These are phyloP conservation scores for Xanthoconium purpureum DNA, from an alignment of 768 basidiomycete species.

Conservation along the genomic window DNA sequence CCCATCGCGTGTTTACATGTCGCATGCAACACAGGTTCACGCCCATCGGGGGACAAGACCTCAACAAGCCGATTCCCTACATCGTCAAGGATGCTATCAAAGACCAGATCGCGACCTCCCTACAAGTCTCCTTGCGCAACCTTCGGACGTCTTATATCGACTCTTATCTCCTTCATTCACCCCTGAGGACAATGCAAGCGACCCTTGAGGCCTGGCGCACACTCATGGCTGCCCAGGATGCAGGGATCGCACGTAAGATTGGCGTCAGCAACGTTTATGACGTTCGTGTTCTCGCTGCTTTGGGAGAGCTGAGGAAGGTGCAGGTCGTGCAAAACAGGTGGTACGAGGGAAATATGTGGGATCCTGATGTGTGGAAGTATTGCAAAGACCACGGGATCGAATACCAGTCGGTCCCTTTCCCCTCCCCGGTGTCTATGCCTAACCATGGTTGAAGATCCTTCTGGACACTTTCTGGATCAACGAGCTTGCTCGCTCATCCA, in stretches of 20 bases:
- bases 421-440: not conserved
- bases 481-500: slow-evolving; percentile 53
- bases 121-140: slow-evolving; percentile 62
- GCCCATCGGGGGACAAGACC: slow-evolving; percentile 69
- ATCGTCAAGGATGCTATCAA: slow-evolving; percentile 49
- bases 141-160: slow-evolving; percentile 74
- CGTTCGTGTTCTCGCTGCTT: slow-evolving; percentile 46
- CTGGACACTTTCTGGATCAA: slow-evolving; percentile 84
- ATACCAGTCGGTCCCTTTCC: slow-evolving; percentile 57
- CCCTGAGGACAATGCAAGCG: slow-evolving; percentile 51
- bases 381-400: slow-evolving; percentile 61
- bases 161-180: slow-evolving; percentile 76
- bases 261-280: slow-evolving; percentile 82
- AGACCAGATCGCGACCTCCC: slow-evolving; percentile 61
- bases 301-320: slow-evolving; percentile 54
- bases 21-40: slow-evolving; percentile 54
- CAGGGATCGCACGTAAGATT: slow-evolving; percentile 60
- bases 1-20: not conserved
- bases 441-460: slow-evolving; percentile 55
- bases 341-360: slow-evolving; percentile 81
- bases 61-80: slow-evolving; percentile 69
- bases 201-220: slow-evolving; percentile 70
- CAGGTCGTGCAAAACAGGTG: slow-evolving; percentile 84
- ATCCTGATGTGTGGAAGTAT: slow-evolving; percentile 58
- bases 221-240: slow-evolving; percentile 59